Evolutionary conservation across 1,139 yeast genomes (phyloP).

Genomic region (Cylindricascospora bacillispora): DNA sequence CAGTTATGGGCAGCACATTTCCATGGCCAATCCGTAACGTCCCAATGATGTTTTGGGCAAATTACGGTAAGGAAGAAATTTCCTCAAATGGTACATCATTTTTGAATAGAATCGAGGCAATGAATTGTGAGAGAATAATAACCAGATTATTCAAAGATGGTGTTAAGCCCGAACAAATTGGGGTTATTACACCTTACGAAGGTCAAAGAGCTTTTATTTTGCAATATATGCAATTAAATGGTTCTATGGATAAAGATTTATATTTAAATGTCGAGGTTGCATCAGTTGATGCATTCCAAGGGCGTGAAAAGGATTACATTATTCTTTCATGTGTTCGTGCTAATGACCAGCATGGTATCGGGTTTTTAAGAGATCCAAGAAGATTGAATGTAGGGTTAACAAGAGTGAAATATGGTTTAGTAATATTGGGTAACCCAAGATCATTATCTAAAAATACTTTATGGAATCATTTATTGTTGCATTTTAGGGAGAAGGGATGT

Average conservation of each 20-base stretch:
- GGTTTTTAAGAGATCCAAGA: constrained; percentile 80
- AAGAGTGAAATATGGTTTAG: constrained; percentile 76
- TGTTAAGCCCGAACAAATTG: constrained; percentile 70
- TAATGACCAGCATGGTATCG: constrained; percentile 70
- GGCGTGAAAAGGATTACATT: constrained; percentile 86
- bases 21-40: constrained; percentile 80
- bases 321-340: constrained; percentile 87
- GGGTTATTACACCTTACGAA: constrained; percentile 89
- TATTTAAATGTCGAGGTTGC: constrained; percentile 76
- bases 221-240: constrained; percentile 67
- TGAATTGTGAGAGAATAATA: constrained; percentile 74
- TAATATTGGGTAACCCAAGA: constrained; percentile 75
- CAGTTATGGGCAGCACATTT: constrained; percentile 42
- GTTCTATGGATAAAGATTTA: constrained; percentile 51
- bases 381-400: constrained; percentile 88
- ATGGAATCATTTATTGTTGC: constrained; percentile 71
- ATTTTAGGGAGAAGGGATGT: constrained; percentile 75
- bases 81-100: constrained; percentile 76
- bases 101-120: constrained; percentile 80
- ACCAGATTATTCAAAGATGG: constrained; percentile 69
- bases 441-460: constrained; percentile 57
- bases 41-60: constrained; percentile 96
- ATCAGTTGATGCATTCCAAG: constrained; percentile 93
- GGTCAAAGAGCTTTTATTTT: constrained; percentile 81
- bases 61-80: constrained; percentile 80